Percentiles rank a stretch among this genome's conserved stretches.
Evolutionary conservation across 1,284 basidiomycete species (phyloP).

Genomic region (Lentinula novae-zelandiae): DNA sequence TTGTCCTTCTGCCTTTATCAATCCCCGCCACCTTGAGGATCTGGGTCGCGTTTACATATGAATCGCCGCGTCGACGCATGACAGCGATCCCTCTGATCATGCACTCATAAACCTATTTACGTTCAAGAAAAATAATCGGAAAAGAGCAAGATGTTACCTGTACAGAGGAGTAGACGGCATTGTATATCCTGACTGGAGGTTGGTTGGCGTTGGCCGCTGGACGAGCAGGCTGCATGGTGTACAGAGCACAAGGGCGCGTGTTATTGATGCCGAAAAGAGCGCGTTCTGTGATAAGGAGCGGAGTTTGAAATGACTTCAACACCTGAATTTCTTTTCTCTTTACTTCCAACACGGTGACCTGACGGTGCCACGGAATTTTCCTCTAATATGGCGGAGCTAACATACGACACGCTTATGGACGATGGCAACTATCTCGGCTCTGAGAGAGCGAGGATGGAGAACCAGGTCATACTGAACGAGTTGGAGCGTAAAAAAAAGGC

Average conservation of each 20-base stretch:
- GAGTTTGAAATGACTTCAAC: not conserved
- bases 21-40: conserved; percentile 99
- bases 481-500: conserved; percentile 95
- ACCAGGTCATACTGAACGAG: conserved; percentile 83
- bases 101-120: conserved; percentile 83
- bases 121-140: conserved; percentile 16
- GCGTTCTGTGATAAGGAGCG: not conserved
- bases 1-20: conserved; percentile 94
- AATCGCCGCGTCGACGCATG: conserved; percentile 94
- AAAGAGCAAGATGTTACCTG: conserved; percentile 45
- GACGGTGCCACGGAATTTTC: not conserved
- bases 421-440: conserved; percentile 72
- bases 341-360: not conserved
- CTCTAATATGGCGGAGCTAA: conserved; percentile 61
- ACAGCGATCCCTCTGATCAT: conserved; percentile 98
- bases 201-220: not conserved
- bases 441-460: conserved; percentile 69
- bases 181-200: conserved; percentile 79
- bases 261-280: not conserved
- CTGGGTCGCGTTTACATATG: conserved; percentile 97
- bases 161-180: conserved; percentile 84
- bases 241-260: not conserved
- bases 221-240: conserved; percentile 1
- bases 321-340: not conserved
- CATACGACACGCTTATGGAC: conserved; percentile 68